Evolutionary conservation across 2,329 filamentous ascomycete genomes (phyloP).

Genomic region (Leptodontidium sp.): DNA sequence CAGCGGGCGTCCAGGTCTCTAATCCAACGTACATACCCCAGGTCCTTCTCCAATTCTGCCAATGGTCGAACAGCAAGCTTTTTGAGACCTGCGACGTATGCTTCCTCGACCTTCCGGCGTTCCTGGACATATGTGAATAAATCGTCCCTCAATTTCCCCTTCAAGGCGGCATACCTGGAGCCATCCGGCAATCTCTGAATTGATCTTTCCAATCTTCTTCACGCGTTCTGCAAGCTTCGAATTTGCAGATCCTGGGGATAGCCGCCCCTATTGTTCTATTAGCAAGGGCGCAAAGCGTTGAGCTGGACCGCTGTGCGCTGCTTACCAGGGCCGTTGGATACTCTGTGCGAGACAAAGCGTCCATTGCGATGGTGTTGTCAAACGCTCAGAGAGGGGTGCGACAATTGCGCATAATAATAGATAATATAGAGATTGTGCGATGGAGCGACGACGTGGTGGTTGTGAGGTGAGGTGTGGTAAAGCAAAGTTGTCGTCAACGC

Average conservation of each 20-base stretch:
- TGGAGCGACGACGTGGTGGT: slow-evolving; percentile 26
- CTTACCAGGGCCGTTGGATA: slow-evolving; percentile 95
- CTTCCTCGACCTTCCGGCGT: slow-evolving; percentile 88
- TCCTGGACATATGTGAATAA: slow-evolving; percentile 66
- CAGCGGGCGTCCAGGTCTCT: slow-evolving; percentile 31
- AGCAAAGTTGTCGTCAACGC: slow-evolving; percentile 25
- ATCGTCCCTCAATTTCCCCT: slow-evolving; percentile 21
- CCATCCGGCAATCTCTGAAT: slow-evolving; percentile 94
- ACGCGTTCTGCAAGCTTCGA: slow-evolving; percentile 85
- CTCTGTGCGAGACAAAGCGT: slow-evolving; percentile 83
- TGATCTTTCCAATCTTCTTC: slow-evolving; percentile 84
- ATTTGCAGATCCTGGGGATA: slow-evolving; percentile 85
- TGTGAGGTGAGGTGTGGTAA: slow-evolving; percentile 8
- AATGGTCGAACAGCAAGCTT: slow-evolving; percentile 80
- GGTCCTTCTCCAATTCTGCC: slow-evolving; percentile 78
- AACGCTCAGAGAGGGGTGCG: slow-evolving; percentile 39
- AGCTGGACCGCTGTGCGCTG: slow-evolving; percentile 40
- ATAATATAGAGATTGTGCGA: slow-evolving; percentile 31
- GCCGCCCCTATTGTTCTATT: slow-evolving; percentile 66
- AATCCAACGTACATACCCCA: slow-evolving; percentile 73
- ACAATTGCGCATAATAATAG: slow-evolving; percentile 43
- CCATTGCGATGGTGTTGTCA: slow-evolving; percentile 59
- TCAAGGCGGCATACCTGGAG: slow-evolving; percentile 71
- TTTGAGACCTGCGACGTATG: slow-evolving; percentile 82
- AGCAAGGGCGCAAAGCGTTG: slow-evolving; percentile 37